These are phyloP conservation scores for Murraya paniculata DNA, from an alignment of 345 rosid genomes.

Conservation along the genomic window DNA sequence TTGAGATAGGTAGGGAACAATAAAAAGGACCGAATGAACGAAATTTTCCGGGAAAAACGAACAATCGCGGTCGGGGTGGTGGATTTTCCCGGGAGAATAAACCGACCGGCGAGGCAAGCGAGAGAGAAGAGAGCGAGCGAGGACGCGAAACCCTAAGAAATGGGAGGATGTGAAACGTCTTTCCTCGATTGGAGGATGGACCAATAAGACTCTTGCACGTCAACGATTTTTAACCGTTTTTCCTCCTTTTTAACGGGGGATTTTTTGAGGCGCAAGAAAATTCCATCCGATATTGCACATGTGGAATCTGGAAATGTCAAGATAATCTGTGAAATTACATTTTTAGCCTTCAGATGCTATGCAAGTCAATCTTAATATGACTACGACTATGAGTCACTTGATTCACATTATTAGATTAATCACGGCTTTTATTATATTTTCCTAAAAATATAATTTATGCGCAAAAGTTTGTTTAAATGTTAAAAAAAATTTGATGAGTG, in stretches of 20 bases:
- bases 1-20: neutral
- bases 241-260: constrained; percentile 27
- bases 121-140: neutral
- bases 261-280: constrained; percentile 11
- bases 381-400: too few species aligned
- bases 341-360: neutral
- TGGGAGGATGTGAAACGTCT: constrained; percentile 1
- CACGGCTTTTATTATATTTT: too few species aligned
- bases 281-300: neutral
- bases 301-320: neutral
- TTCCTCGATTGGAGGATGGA: neutral
- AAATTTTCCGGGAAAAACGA: constrained; percentile 6
- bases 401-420: too few species aligned
- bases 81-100: constrained; percentile 32
- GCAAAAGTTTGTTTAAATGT: too few species aligned
- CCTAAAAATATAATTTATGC: too few species aligned
- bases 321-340: neutral
- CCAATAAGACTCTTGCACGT: constrained; percentile 35
- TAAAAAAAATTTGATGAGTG: too few species aligned
- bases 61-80: constrained; percentile 24
- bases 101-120: constrained; percentile 29
- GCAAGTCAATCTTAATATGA: too few species aligned
- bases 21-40: neutral
- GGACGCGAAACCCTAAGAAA: constrained; percentile 13
- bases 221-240: constrained; percentile 22